Evolutionary conservation across 768 basidiomycete genomes (phyloP).

Genomic region (Suillus placidus): DNA sequence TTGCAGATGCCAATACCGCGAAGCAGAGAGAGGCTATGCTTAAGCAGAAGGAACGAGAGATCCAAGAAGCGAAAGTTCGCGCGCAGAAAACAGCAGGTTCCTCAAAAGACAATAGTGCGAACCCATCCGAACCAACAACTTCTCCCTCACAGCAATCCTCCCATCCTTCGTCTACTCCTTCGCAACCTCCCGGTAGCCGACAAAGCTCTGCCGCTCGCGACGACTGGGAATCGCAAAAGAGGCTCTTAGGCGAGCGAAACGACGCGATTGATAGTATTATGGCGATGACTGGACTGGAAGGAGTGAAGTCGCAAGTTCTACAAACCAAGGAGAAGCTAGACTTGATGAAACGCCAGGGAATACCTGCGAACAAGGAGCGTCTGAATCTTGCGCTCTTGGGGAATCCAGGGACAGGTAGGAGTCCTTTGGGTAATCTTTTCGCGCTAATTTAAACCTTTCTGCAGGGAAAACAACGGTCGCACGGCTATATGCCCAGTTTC

Average conservation of each 20-base stretch:
- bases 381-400: conserved; percentile 62
- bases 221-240: conserved; percentile 58
- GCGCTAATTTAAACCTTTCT: not conserved
- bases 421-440: not conserved
- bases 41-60: conserved; percentile 44
- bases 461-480: conserved; percentile 69
- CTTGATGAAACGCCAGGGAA: conserved; percentile 45
- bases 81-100: not conserved
- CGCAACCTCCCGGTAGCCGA: not conserved
- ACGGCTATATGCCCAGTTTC: conserved; percentile 57
- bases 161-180: not conserved
- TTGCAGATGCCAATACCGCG: conserved; percentile 37
- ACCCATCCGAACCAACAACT: not conserved
- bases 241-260: conserved; percentile 50
- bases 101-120: not conserved
- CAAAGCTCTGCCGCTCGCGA: conserved; percentile 5
- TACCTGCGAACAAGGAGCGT: conserved; percentile 49
- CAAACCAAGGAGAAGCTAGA: conserved; percentile 57
- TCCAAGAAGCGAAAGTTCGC: conserved; percentile 31
- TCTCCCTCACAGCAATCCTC: not conserved
- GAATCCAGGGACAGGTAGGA: conserved; percentile 68
- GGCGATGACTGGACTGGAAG: conserved; percentile 62
- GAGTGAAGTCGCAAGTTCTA: conserved; percentile 56
- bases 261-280: conserved; percentile 56
- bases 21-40: conserved; percentile 38